Evolutionary conservation across 345 rosid species (phyloP), one percentile per base, ranked within the genome.

Genomic region (Aegle marmelos): DNA sequence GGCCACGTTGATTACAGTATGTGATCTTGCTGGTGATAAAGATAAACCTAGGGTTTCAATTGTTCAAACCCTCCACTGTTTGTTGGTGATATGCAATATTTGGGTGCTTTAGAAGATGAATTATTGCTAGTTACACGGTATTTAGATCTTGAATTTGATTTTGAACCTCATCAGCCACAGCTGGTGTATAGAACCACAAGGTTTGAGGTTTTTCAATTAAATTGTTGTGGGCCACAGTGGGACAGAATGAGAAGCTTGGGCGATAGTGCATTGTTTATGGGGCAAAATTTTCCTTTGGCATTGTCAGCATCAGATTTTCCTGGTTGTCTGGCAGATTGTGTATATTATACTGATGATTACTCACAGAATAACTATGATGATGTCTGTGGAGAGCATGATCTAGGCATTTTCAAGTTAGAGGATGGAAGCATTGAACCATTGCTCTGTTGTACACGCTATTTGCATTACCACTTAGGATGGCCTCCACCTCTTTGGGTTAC

Each of bases 401-500:
- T 83, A 41, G 95, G 95, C 45, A 83, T 89, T 70, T 91, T 82
- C 83, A 85, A 74, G 71, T 56, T 88, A 36, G 28, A 31, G 34
- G 89, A 87, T 71, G 79, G 74, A 41, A 76, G 86, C 76, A 77
- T 89, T n/a, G 85, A 91, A 28, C 79, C 83, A n/a, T 82, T 89
- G 78, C 85, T 88, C 22, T 81, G 90, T 74, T 88, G 73, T 80
- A 67, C 82, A 0, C 53, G 67, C 39, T 69, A 68, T 72, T 75
- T 36, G 14, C 69, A 74, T 37, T 66, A 79, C 14, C 39, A 34
- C 11, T 27, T 76, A 24, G 59, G 30, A 14, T 78, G 85, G 89
- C 84, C 89, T 68, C 85, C 89, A 1, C 89, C 90, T 4, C 64
- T 91, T 17, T 91, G 91, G 93, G 80, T 91, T 73, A 69, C 91